These are phyloP conservation scores for Biscogniauxia mediterranea DNA, from an alignment of 2,329 filamentous ascomycete genomes.

Conservation along the genomic window DNA sequence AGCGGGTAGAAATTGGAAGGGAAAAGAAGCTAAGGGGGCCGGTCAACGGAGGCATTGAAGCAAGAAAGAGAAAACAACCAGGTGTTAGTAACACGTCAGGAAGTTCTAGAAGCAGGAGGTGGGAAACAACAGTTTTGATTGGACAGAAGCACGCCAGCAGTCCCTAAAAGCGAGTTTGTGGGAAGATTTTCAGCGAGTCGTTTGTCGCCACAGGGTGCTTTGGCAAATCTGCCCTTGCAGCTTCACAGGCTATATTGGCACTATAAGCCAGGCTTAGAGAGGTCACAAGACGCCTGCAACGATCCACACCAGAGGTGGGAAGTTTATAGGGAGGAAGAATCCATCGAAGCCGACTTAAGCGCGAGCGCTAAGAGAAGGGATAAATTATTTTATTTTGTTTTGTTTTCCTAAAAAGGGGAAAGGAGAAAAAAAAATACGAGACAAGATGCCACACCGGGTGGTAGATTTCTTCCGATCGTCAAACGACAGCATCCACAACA, in stretches of 20 bases:
- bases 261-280: background rate
- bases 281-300: background rate
- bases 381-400: slow-evolving; percentile 2
- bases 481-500: slow-evolving; percentile 52
- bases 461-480: slow-evolving; percentile 56
- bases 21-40: background rate
- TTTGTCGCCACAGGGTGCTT: background rate
- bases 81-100: background rate
- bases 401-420: no score
- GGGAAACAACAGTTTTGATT: background rate
- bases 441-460: slow-evolving; percentile 57
- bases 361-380: slow-evolving; percentile 9
- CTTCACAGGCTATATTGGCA: background rate
- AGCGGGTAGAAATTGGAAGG: background rate
- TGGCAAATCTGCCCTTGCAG: background rate
- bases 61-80: no score
- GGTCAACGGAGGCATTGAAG: no score
- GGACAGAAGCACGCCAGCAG: background rate
- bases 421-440: slow-evolving; percentile 9
- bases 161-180: background rate
- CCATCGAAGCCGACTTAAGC: background rate
- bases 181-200: background rate
- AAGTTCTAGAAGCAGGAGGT: background rate
- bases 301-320: background rate
- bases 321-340: background rate